Evolutionary conservation across 768 basidiomycete species (phyloP).

Genomic region (Lactifluus rugatus): DNA sequence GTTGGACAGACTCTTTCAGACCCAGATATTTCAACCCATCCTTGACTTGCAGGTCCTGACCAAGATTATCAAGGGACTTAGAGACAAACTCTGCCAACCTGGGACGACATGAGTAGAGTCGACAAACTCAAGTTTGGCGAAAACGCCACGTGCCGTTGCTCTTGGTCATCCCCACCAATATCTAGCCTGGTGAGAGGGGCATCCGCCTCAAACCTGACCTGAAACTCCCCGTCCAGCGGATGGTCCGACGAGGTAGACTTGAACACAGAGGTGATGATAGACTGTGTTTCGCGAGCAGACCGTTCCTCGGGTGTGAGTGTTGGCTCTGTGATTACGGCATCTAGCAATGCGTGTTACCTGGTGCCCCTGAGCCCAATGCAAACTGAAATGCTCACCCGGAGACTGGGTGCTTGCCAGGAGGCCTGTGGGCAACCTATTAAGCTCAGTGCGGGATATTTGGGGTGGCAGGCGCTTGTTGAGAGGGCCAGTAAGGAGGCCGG

Average conservation of each 20-base stretch:
- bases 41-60: constrained; percentile 42
- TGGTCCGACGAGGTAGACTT: neutral
- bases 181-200: constrained; percentile 43
- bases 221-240: constrained; percentile 26
- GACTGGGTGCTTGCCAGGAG: constrained; percentile 14
- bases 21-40: constrained; percentile 45
- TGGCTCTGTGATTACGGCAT: constrained; percentile 3
- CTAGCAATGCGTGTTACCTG: neutral
- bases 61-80: constrained; percentile 46
- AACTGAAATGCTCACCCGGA: neutral
- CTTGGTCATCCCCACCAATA: constrained; percentile 49
- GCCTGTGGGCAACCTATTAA: constrained; percentile 4
- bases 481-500: neutral
- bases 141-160: constrained; percentile 36
- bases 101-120: neutral
- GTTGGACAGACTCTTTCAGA: constrained; percentile 35
- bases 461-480: constrained; percentile 12
- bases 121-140: neutral
- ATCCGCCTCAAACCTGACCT: constrained; percentile 41
- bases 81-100: constrained; percentile 59
- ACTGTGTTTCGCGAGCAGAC: neutral
- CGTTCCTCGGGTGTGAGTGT: constrained; percentile 9
- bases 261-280: neutral
- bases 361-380: neutral
- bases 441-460: neutral